Percentiles rank a stretch among this genome's conserved stretches.
Conservation (phyloP, 139 green algal species). For the Monoraphidium neglectum region DNA sequence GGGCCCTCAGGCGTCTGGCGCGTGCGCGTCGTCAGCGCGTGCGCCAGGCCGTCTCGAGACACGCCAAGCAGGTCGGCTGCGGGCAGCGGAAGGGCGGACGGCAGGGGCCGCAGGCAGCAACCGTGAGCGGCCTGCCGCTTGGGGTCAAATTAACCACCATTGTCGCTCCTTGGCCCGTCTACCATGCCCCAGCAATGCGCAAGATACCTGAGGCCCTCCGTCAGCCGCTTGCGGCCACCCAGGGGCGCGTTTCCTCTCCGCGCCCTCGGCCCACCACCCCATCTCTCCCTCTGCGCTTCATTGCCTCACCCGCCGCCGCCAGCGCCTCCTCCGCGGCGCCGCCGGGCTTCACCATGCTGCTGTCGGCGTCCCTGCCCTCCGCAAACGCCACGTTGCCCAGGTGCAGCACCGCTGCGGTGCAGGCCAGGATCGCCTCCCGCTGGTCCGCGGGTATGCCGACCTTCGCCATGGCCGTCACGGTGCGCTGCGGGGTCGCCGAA, state of each 20-base stretch:
- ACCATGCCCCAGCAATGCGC: too few species aligned
- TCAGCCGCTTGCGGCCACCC: too few species aligned
- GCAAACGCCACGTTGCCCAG: slow-evolving; percentile 92
- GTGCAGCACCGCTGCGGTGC: slow-evolving; percentile 94
- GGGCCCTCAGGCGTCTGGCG: slow-evolving; percentile 87
- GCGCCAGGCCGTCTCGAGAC: slow-evolving; percentile 65
- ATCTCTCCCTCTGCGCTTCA: too few species aligned
- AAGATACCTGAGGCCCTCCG: too few species aligned
- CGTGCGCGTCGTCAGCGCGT: slow-evolving; percentile 90
- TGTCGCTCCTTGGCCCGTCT: too few species aligned
- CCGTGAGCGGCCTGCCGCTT: too few species aligned
- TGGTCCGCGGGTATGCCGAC: slow-evolving; percentile 89
- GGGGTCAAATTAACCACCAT: too few species aligned
- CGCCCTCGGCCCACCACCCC: too few species aligned
- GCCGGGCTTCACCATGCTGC: slow-evolving; percentile 13
- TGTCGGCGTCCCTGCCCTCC: slow-evolving; percentile 34
- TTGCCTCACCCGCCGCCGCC: slow-evolving; percentile 36
- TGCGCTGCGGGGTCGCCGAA: slow-evolving; percentile 54
- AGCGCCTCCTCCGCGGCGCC: slow-evolving; percentile 14
- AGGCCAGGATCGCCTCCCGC: slow-evolving; percentile 81
- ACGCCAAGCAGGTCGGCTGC: slow-evolving; percentile 82
- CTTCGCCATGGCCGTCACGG: slow-evolving; percentile 88
- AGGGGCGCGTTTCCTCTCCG: too few species aligned
- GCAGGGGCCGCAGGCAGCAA: too few species aligned
- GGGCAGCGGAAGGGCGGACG: neutral